These are phyloP conservation scores for Elongisporangium senticosum DNA, from an alignment of 352 stramenopile genomes.

Conservation along the genomic window DNA sequence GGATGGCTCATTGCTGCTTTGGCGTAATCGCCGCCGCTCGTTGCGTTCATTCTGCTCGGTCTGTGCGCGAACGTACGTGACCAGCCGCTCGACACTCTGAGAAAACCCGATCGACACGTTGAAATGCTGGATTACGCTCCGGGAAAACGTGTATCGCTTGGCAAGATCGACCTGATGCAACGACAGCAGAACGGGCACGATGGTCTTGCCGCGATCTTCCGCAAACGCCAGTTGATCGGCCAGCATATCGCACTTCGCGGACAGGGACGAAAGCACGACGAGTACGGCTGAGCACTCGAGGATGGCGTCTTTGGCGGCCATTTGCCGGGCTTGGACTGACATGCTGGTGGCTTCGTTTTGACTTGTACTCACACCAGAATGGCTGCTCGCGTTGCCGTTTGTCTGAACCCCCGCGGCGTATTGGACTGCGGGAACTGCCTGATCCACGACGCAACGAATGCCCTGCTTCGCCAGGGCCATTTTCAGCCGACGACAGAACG, in stretches of 20 bases:
- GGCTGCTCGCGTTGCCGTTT: slow-evolving; percentile 11
- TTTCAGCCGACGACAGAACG: slow-evolving; percentile 57
- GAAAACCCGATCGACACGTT: slow-evolving; percentile 73
- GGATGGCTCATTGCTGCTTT: slow-evolving; percentile 10
- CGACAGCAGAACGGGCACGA: slow-evolving; percentile 71
- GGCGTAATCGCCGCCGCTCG: slow-evolving; percentile 6
- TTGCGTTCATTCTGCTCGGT: slow-evolving; percentile 12
- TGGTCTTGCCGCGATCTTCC: slow-evolving; percentile 67
- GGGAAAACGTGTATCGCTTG: slow-evolving; percentile 78
- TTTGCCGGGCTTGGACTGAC: slow-evolving; percentile 51
- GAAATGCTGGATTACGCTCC: slow-evolving; percentile 72
- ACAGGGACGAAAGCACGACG: slow-evolving; percentile 63
- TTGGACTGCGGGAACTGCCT: slow-evolving; percentile 44
- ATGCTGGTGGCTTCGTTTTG: slow-evolving; percentile 7
- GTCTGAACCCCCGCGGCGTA: slow-evolving; percentile 11
- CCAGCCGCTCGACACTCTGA: slow-evolving; percentile 61
- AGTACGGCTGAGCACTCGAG: slow-evolving; percentile 60
- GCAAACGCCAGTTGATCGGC: slow-evolving; percentile 77
- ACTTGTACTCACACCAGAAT: slow-evolving; percentile 1
- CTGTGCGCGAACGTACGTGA: slow-evolving; percentile 32
- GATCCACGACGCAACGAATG: slow-evolving; percentile 53
- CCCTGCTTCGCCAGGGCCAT: slow-evolving; percentile 51
- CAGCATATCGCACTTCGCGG: slow-evolving; percentile 60
- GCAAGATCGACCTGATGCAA: slow-evolving; percentile 65
- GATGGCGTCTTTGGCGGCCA: slow-evolving; percentile 73